Conservation (phyloP, 2,329 filamentous ascomycete species). For the Cladosporium colombiae region DNA sequence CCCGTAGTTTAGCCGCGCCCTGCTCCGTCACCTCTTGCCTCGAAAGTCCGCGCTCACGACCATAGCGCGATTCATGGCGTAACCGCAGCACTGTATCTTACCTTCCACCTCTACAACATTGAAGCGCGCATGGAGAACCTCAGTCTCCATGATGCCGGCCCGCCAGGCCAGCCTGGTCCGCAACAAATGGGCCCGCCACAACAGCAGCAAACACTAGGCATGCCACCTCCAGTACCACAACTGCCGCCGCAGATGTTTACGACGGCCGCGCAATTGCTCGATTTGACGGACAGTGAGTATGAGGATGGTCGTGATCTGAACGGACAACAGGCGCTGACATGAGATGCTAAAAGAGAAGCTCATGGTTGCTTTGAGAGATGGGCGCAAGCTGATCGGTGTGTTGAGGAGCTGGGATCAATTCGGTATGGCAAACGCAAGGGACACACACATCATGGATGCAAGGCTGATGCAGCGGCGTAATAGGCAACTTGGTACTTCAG, state of each 20-base stretch:
- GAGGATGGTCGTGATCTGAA: conserved; percentile 35
- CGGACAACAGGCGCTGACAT: conserved; percentile 5
- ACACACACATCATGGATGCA: not conserved
- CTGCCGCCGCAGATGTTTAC: conserved; percentile 97
- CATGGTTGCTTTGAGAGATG: conserved; percentile 85
- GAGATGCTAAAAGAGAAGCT: conserved; percentile 75
- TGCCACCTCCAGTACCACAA: conserved; percentile 55
- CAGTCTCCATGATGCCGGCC: conserved; percentile 37
- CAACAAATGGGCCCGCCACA: conserved; percentile 1
- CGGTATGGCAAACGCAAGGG: conserved; percentile 57
- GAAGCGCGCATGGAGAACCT: conserved; percentile 36
- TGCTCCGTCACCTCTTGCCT: conserved; percentile 9
- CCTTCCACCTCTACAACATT: conserved; percentile 8
- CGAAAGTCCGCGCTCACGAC: conserved; percentile 10
- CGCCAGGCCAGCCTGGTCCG: conserved; percentile 24
- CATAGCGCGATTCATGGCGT: conserved; percentile 19
- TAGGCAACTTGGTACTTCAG: conserved; percentile 93
- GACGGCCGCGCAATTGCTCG: conserved; percentile 90
- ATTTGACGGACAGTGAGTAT: conserved; percentile 88
- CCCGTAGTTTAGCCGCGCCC: not conserved
- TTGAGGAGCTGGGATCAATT: conserved; percentile 97
- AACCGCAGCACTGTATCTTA: conserved; percentile 7
- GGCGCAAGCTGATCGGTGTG: conserved; percentile 89
- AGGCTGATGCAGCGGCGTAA: conserved; percentile 11
- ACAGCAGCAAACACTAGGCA: conserved; percentile 18